A percentile compares a stretch with the other conserved stretches of the same genome.
phyloP scores from a whole-genome alignment of 108 stramenopile genomes.

The Skeletonema tropicum region DNA sequence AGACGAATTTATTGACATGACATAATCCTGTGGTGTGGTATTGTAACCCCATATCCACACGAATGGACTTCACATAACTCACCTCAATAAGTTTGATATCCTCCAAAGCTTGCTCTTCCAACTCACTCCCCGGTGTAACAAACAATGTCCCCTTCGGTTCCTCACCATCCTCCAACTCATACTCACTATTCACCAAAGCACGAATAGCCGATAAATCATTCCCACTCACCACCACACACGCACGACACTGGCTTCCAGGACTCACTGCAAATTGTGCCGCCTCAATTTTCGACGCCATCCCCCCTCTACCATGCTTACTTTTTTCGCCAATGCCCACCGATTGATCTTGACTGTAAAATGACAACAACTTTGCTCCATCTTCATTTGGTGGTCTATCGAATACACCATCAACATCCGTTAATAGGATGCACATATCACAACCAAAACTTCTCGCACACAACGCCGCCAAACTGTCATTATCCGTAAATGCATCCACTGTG shows the following conservation, averaged over 20 bases:
- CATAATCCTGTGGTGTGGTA: no score
- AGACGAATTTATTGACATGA: not conserved
- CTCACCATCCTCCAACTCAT: conserved; percentile 21
- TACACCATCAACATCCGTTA: conserved; percentile 96
- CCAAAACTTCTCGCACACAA: conserved; percentile 86
- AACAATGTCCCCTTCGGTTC: conserved; percentile 76
- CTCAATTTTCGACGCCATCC: conserved; percentile 93
- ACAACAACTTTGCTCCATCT: conserved; percentile 72
- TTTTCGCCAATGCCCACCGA: conserved; percentile 89
- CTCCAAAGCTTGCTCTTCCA: conserved; percentile 74
- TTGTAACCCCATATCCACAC: no score
- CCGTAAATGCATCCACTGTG: conserved; percentile 87
- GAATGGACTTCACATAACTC: not conserved
- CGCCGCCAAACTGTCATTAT: conserved; percentile 95
- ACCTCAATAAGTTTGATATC: conserved; percentile 60
- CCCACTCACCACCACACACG: conserved; percentile 89
- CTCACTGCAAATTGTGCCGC: conserved; percentile 84
- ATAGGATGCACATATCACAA: conserved; percentile 84
- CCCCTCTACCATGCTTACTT: conserved; percentile 88
- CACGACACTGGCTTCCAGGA: conserved; percentile 72
- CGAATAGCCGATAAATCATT: conserved; percentile 84
- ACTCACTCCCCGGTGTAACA: conserved; percentile 68
- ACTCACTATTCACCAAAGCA: conserved; percentile 59
- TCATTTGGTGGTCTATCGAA: conserved; percentile 89
- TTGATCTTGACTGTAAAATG: conserved; percentile 55